These are phyloP conservation scores for Ganoderma lingzhi DNA, from an alignment of 1,284 basidiomycete species.

Conservation along the genomic window DNA sequence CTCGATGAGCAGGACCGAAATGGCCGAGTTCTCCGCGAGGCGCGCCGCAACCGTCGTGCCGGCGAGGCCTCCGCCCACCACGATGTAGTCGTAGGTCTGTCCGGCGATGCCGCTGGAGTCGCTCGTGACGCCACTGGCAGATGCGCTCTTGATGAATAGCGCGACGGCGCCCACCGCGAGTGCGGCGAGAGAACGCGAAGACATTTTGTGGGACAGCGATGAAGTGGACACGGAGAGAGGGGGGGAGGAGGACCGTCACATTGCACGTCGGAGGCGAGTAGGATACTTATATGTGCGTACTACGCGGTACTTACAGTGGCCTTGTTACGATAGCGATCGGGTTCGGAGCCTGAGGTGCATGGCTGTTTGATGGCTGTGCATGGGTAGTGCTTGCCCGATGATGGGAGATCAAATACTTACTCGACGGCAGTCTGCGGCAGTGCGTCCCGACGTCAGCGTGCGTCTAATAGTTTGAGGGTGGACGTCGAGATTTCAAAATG, in stretches of 20 bases:
- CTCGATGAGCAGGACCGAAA: conserved; percentile 66
- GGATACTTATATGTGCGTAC: neutral
- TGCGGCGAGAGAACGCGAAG: neutral
- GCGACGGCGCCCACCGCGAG: conserved; percentile 11
- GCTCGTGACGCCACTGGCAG: conserved; percentile 21
- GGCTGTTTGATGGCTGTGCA: neutral
- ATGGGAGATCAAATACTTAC: neutral
- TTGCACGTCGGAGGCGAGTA: neutral
- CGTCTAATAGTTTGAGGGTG: neutral
- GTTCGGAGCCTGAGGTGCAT: neutral
- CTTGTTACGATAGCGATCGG: neutral
- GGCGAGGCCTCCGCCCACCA: conserved; percentile 70
- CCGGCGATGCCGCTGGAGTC: conserved; percentile 15
- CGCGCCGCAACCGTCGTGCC: conserved; percentile 70
- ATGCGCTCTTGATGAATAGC: conserved; percentile 3
- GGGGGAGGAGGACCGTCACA: neutral
- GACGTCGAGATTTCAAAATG: neutral
- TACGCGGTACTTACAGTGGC: neutral
- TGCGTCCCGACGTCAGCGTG: neutral
- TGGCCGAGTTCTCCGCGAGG: conserved; percentile 60
- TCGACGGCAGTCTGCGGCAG: neutral
- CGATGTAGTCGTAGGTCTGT: conserved; percentile 69
- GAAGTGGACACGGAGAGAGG: neutral
- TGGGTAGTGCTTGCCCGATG: neutral
- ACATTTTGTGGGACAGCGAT: neutral